Conservation (phyloP, 1,284 basidiomycete species). For the Moniliophthora roreri region DNA sequence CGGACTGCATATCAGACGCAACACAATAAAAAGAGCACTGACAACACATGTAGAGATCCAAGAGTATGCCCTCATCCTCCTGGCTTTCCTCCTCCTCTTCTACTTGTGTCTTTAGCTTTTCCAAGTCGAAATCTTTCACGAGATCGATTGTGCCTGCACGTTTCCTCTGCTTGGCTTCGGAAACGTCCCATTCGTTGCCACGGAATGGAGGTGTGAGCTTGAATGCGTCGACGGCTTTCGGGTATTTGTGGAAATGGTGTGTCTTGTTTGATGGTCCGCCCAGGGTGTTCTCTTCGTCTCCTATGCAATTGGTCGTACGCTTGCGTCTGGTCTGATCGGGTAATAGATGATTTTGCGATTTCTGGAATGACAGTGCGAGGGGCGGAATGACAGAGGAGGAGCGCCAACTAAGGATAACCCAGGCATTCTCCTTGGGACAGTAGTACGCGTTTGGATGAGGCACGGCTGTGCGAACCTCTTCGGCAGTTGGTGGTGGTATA, state of each 20-base stretch:
- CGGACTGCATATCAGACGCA: constrained; percentile 67
- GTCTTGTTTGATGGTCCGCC: constrained; percentile 54
- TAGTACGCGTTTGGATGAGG: constrained; percentile 81
- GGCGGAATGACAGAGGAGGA: constrained; percentile 60
- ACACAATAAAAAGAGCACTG: constrained; percentile 75
- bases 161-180: constrained; percentile 47
- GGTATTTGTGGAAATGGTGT: constrained; percentile 78
- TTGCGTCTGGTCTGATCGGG: constrained; percentile 56
- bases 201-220: constrained; percentile 64
- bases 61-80: constrained; percentile 53
- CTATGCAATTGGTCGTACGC: constrained; percentile 49
- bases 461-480: constrained; percentile 64
- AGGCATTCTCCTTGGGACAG: constrained; percentile 75
- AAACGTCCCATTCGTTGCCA: constrained; percentile 55
- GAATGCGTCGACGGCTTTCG: constrained; percentile 61
- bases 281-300: constrained; percentile 44
- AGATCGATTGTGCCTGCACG: constrained; percentile 42
- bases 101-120: constrained; percentile 31
- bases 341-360: constrained; percentile 39
- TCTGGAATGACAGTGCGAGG: constrained; percentile 51
- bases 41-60: constrained; percentile 80
- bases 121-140: constrained; percentile 34
- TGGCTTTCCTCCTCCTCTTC: constrained; percentile 28
- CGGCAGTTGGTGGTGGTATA: constrained; percentile 41
- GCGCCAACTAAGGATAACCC: constrained; percentile 72